A percentile compares a stretch with the other conserved stretches of the same genome.
Evolutionary conservation across 2,329 filamentous ascomycete genomes (phyloP).

Genomic region (Colletotrichum cordylinicola): DNA sequence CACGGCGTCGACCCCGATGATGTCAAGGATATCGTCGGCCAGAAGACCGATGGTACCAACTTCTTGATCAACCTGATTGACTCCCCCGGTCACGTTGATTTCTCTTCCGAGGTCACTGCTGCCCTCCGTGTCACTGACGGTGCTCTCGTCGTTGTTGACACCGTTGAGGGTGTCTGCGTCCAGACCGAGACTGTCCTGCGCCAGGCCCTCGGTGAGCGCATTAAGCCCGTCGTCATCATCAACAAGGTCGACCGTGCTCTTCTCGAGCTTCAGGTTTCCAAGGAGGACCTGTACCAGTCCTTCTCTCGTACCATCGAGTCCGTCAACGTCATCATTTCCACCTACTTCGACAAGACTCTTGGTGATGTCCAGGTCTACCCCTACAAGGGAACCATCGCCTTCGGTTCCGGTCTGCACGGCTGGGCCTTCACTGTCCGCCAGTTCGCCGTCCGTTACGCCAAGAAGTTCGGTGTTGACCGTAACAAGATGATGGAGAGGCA

Average conservation of each 20-base stretch:
- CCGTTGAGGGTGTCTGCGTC: constrained; percentile 99
- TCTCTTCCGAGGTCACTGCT: constrained; percentile 99
- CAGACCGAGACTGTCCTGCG: constrained; percentile 99
- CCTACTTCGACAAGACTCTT: constrained; percentile 95
- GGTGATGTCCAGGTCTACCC: constrained; percentile 99
- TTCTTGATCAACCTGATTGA: constrained; percentile 99
- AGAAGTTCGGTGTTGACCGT: constrained; percentile 99
- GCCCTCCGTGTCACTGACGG: constrained; percentile 99
- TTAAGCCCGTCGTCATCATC: constrained; percentile 99
- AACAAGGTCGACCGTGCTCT: constrained; percentile 99
- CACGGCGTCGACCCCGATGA: constrained; percentile 86
- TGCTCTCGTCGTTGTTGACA: constrained; percentile 99
- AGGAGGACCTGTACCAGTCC: constrained; percentile 99
- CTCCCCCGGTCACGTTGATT: constrained; percentile 99
- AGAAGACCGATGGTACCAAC: constrained; percentile 88
- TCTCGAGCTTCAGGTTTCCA: constrained; percentile 96
- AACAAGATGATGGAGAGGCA: constrained; percentile 98
- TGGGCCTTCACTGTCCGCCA: constrained; percentile 99
- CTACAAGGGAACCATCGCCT: constrained; percentile 95
- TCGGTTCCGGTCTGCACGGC: constrained; percentile 99
- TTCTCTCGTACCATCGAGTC: constrained; percentile 99
- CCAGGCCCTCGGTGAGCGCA: constrained; percentile 99
- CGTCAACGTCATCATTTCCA: constrained; percentile 99
- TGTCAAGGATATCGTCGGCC: constrained; percentile 89
- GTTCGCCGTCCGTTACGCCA: constrained; percentile 94